Conservation (phyloP, 805 yeast species). For the Yarrowia porcina region DNA sequence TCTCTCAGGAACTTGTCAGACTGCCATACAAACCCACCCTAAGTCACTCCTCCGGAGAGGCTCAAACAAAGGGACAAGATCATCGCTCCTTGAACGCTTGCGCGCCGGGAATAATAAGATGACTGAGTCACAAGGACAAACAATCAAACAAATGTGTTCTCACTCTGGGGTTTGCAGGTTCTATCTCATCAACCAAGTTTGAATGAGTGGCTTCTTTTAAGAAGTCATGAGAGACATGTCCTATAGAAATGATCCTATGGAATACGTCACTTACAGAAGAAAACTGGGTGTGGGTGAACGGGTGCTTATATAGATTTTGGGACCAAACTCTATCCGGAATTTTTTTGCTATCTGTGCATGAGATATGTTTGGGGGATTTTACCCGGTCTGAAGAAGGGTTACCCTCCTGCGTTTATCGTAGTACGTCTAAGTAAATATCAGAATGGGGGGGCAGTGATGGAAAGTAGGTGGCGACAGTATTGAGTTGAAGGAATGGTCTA, state of each 20-base stretch:
- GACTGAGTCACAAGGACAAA: slow-evolving; percentile 48
- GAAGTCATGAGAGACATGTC: slow-evolving; percentile 98
- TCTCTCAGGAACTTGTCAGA: slow-evolving; percentile 81
- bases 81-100: slow-evolving; percentile 78
- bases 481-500: too few relatives aligned
- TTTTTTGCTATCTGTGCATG: slow-evolving; percentile 13
- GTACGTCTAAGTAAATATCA: neutral
- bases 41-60: slow-evolving; percentile 80
- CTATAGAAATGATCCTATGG: slow-evolving; percentile 99
- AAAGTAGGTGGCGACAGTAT: too few relatives aligned
- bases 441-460: too few relatives aligned
- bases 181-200: slow-evolving; percentile 98
- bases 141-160: slow-evolving; percentile 62
- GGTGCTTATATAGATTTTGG: neutral
- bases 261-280: slow-evolving; percentile 76
- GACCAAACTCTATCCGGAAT: neutral
- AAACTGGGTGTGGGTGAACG: slow-evolving; percentile 31
- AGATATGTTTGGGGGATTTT: neutral
- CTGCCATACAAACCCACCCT: slow-evolving; percentile 99
- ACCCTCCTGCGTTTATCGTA: neutral
- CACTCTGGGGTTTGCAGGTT: slow-evolving; percentile 94
- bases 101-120: slow-evolving; percentile 28
- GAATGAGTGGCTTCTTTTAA: slow-evolving; percentile 98
- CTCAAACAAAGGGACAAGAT: slow-evolving; percentile 91
- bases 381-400: neutral